Evolutionary conservation across 805 yeast genomes (phyloP).

Genomic region (Barnettozyma populi): DNA sequence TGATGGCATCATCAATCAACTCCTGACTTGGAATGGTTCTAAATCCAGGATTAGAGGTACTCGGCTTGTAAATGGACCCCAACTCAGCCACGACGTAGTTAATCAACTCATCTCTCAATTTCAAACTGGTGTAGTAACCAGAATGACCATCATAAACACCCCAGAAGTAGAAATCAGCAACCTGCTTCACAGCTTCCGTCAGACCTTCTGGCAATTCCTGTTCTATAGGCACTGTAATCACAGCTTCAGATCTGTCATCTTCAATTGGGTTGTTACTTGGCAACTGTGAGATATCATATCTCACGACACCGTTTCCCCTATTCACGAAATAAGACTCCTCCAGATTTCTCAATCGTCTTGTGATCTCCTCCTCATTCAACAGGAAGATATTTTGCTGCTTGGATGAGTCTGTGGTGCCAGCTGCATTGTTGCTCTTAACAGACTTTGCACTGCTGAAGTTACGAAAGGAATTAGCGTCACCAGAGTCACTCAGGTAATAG

Average conservation of each 20-base stretch:
- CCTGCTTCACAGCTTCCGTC: not conserved
- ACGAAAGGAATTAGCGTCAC: conserved; percentile 18
- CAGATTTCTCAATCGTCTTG: conserved; percentile 56
- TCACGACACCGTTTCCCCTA: conserved; percentile 78
- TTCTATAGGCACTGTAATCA: conserved; percentile 58
- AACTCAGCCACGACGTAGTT: conserved; percentile 73
- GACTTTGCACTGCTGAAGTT: conserved; percentile 21
- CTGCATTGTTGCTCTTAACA: conserved; percentile 8
- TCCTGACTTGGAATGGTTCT: conserved; percentile 64
- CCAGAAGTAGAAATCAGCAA: conserved; percentile 87
- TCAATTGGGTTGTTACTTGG: conserved; percentile 93
- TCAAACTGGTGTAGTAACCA: conserved; percentile 91
- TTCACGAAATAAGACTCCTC: conserved; percentile 80
- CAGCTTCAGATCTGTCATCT: conserved; percentile 84
- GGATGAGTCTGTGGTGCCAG: conserved; percentile 18
- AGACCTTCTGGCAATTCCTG: conserved; percentile 1
- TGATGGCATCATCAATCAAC: conserved; percentile 72
- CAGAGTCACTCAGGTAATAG: conserved; percentile 23
- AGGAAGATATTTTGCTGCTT: conserved; percentile 49
- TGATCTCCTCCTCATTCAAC: conserved; percentile 65
- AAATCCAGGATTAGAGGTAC: conserved; percentile 37
- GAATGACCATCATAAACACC: conserved; percentile 97
- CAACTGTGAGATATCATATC: conserved; percentile 87
- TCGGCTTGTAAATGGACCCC: conserved; percentile 56
- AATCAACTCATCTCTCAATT: conserved; percentile 73